Base-by-base conservation (phyloP, 2,329 filamentous ascomycete species). In the Neofusicoccum cordaticola region DNA sequence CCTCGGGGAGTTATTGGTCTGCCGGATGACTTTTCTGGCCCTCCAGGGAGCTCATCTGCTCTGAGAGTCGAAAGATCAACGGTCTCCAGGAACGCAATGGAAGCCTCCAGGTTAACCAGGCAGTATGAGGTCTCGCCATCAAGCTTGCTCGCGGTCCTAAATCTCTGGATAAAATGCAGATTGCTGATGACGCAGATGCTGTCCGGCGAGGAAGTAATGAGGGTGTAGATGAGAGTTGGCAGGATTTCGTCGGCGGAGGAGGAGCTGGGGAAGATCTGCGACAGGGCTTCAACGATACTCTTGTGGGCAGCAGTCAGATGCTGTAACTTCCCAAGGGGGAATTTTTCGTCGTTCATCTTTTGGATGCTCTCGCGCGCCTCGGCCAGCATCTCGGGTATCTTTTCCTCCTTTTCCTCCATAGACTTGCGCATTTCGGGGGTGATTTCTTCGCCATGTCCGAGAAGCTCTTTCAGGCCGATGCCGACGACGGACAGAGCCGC, bases 221-320 rank as follows among this genome's bases (percentile, higher is more conserved):
- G 85, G 0, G 93, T 92, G 79, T 96, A 99, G 67, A 99, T 99
- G 67, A 99, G 84, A 77, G 96, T 97, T 0, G 95, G 95, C 75
- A 99, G 88, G 63, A 99, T 96, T 78, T 98, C 95, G 74, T 99
- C 95, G 2, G 95, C 95, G 0, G 95, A 98, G 0, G 95, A 97
- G 0, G 86, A 86, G 0, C 93, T 86, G 8, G 87, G 85, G 63
- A 89, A 84, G 19, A 89, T 79, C 62, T 85, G 84, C 15, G 86
- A 88, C 17, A 90, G 75, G 4, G 93, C 93, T 75, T 98, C 94
- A 56, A 99, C 95, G 68, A 99, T 98, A 68, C 89, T 90, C 80
- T 96, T 96, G 77, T 98, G 95, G 2, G 92, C 91, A 44, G 89
- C 88, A 69, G 93, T 96, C 64, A 99, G 83, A 71, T 93, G 89